phyloP scores from a whole-genome alignment of 225 moss, liverwort and hornwort genomes.

The Asterella californica region DNA sequence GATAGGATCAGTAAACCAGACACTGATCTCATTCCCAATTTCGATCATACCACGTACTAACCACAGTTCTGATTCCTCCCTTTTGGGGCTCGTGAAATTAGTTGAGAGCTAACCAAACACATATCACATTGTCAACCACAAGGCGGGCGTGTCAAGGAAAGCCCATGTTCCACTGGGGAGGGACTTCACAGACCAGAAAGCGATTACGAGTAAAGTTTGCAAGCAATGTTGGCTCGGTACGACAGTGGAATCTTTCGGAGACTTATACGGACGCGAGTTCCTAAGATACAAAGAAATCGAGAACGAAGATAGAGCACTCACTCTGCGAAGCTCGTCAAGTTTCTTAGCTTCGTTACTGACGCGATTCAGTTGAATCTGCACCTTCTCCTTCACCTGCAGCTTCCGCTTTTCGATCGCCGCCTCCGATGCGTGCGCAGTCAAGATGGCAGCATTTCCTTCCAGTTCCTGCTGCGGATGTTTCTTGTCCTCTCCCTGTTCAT shows the following conservation, averaged over 20 bases:
- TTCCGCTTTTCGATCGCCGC: constrained; percentile 64
- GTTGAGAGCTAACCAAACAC: no score
- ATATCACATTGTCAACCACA: no score
- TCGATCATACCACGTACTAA: no score
- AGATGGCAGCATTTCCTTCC: constrained; percentile 33
- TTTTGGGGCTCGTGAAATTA: no score
- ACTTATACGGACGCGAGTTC: not conserved
- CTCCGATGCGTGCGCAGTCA: constrained; percentile 50
- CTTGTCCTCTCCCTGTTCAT: constrained; percentile 24
- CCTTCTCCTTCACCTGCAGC: constrained; percentile 62
- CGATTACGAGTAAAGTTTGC: not conserved
- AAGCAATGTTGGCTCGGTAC: not conserved
- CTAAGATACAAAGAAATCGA: not conserved
- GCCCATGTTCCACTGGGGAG: not conserved
- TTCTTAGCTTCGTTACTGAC: constrained; percentile 50
- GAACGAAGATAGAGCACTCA: constrained; percentile 13
- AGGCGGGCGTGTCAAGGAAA: not conserved
- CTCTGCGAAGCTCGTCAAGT: constrained; percentile 60
- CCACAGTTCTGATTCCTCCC: no score
- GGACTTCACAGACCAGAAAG: not conserved
- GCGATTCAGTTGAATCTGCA: constrained; percentile 52
- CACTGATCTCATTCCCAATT: no score
- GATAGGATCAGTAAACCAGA: no score
- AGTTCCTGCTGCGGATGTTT: constrained; percentile 15
- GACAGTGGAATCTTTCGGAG: not conserved